Percentiles rank a stretch among this genome's conserved stretches.
Evolutionary conservation across 2,329 filamentous ascomycete species (phyloP).

Genomic region (Scleromitrula shiraiana): DNA sequence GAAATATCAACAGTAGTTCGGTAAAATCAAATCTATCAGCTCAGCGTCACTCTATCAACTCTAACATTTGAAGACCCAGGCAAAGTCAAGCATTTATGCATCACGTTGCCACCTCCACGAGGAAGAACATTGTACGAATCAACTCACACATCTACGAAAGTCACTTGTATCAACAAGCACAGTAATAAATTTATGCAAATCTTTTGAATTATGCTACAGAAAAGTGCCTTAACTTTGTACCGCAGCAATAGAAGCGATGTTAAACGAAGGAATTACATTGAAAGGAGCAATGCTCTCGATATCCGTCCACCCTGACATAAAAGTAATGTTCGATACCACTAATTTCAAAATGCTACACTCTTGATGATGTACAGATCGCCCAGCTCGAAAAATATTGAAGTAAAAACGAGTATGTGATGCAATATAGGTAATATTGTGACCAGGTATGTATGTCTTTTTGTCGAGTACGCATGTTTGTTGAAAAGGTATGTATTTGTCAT

Average conservation of each 20-base stretch:
- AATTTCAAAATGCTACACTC: slow-evolving; percentile 24
- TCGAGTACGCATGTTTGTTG: slow-evolving; percentile 22
- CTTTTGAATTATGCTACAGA: slow-evolving; percentile 24
- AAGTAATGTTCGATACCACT: slow-evolving; percentile 23
- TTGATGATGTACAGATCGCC: slow-evolving; percentile 22
- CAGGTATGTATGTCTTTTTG: slow-evolving; percentile 24
- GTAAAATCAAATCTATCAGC: no score
- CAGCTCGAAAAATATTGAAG: slow-evolving; percentile 25
- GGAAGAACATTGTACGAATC: no score
- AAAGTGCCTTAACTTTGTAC: slow-evolving; percentile 17
- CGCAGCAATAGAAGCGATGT: slow-evolving; percentile 21
- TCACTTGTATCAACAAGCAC: no score
- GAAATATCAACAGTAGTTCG: no score
- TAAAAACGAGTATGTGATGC: slow-evolving; percentile 20
- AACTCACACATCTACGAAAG: no score
- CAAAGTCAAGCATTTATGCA: no score
- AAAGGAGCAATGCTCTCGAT: slow-evolving; percentile 23
- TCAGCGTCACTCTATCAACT: no score
- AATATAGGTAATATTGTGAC: slow-evolving; percentile 21
- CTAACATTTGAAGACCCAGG: no score
- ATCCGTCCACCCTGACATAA: slow-evolving; percentile 25
- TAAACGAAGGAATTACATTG: slow-evolving; percentile 24
- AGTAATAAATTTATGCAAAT: not conserved
- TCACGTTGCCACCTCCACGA: no score
- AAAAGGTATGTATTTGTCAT: slow-evolving; percentile 12